phyloP scores from a whole-genome alignment of 345 rosid species.

The Conringia planisiliqua region DNA sequence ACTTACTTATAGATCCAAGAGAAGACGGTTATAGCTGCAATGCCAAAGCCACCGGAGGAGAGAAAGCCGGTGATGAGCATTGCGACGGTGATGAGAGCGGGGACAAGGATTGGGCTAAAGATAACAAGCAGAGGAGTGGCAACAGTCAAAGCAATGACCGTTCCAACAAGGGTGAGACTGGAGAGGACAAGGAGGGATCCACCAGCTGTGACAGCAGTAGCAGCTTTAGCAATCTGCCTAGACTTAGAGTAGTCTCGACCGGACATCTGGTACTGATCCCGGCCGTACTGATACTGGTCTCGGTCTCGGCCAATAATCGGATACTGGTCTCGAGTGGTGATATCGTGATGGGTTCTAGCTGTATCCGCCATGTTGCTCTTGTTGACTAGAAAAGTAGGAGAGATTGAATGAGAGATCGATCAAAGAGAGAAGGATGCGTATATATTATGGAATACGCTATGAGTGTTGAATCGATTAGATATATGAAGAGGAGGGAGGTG shows the following conservation, averaged over 20 bases:
- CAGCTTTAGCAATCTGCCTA: slow-evolving; percentile 71
- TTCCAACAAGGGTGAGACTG: slow-evolving; percentile 60
- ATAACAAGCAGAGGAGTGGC: slow-evolving; percentile 85
- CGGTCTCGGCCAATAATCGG: slow-evolving; percentile 21
- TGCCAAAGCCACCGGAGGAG: slow-evolving; percentile 78
- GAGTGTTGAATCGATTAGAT: slow-evolving; percentile 11
- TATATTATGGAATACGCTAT: background rate
- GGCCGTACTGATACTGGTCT: slow-evolving; percentile 41
- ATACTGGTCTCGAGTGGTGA: slow-evolving; percentile 26
- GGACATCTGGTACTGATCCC: slow-evolving; percentile 13
- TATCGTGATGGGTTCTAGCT: slow-evolving; percentile 35
- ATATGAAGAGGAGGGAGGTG: background rate
- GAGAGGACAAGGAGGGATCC: slow-evolving; percentile 77
- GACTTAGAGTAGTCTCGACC: slow-evolving; percentile 38
- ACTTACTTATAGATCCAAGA: slow-evolving; percentile 77
- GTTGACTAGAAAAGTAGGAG: background rate
- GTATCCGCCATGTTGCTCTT: slow-evolving; percentile 28
- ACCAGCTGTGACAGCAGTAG: slow-evolving; percentile 75
- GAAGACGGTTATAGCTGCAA: slow-evolving; percentile 67
- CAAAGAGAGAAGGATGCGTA: background rate
- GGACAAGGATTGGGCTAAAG: slow-evolving; percentile 85
- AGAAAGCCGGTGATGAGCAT: slow-evolving; percentile 60
- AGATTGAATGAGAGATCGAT: background rate
- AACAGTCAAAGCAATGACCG: slow-evolving; percentile 69
- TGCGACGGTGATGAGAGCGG: slow-evolving; percentile 53